A percentile compares a stretch with the other conserved stretches of the same genome.
Evolutionary conservation across 805 yeast genomes (phyloP).

Genomic region (Barnettozyma sucrosica): DNA sequence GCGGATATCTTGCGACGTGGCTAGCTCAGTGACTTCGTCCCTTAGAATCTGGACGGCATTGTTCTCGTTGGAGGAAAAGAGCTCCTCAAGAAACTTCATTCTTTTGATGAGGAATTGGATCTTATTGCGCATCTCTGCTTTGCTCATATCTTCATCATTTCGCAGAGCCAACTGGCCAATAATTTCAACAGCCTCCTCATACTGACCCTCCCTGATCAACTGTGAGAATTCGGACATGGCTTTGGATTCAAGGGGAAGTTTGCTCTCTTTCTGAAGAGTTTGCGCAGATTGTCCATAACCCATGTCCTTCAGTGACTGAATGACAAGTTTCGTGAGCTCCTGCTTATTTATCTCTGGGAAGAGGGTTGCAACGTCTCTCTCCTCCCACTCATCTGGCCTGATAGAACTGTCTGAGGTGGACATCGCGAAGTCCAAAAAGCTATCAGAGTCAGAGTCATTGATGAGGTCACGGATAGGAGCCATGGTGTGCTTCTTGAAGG

Average conservation of each 20-base stretch:
- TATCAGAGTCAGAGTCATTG: background rate
- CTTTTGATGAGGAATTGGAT: slow-evolving; percentile 33
- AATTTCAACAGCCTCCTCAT: slow-evolving; percentile 31
- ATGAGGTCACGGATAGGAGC: slow-evolving; percentile 2
- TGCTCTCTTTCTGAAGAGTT: slow-evolving; percentile 36
- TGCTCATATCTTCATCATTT: slow-evolving; percentile 9
- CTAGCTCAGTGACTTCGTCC: slow-evolving; percentile 30
- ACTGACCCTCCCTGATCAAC: slow-evolving; percentile 37
- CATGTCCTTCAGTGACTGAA: slow-evolving; percentile 44
- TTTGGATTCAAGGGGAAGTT: slow-evolving; percentile 36
- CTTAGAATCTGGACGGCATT: slow-evolving; percentile 36
- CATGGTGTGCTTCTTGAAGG: slow-evolving; percentile 1
- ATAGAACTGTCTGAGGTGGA: background rate
- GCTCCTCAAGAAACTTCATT: slow-evolving; percentile 36
- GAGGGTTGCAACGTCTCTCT: background rate
- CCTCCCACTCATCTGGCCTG: slow-evolving; percentile 1
- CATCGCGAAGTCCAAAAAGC: background rate
- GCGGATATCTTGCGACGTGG: slow-evolving; percentile 19
- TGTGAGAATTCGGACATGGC: slow-evolving; percentile 35
- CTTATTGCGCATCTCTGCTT: slow-evolving; percentile 10
- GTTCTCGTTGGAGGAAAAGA: slow-evolving; percentile 24
- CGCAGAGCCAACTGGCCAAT: slow-evolving; percentile 23
- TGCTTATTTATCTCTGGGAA: slow-evolving; percentile 21
- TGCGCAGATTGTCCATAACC: slow-evolving; percentile 39
- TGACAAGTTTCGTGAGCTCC: slow-evolving; percentile 43